Evolutionary conservation across 2,329 filamentous ascomycete species (phyloP).

Genomic region (Ophiostoma quercus): DNA sequence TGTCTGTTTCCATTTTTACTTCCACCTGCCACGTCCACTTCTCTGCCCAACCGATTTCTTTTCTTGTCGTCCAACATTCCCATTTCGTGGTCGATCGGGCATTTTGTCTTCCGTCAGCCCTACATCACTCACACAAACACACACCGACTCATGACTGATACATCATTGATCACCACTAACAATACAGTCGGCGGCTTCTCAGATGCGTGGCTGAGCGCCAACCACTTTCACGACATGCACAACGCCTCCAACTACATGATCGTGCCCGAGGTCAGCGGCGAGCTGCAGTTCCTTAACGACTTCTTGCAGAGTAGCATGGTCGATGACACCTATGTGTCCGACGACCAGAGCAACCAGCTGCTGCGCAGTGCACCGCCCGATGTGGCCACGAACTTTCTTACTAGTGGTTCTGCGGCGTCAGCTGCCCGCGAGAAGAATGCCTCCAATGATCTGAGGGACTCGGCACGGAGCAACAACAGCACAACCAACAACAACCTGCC

Average conservation of each 20-base stretch:
- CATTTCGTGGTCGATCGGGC: background rate
- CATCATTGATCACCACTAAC: constrained; percentile 45
- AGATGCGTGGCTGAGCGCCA: constrained; percentile 74
- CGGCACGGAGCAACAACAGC: constrained; percentile 2
- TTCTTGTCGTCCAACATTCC: background rate
- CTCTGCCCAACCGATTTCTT: too few relatives aligned
- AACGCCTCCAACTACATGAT: constrained; percentile 94
- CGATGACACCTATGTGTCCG: constrained; percentile 70
- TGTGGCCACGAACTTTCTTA: constrained; percentile 47
- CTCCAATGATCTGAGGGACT: background rate
- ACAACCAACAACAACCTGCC: constrained; percentile 34
- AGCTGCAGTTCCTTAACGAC: constrained; percentile 95
- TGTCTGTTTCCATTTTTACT: background rate
- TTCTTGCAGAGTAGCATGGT: constrained; percentile 89
- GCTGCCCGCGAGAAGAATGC: constrained; percentile 32
- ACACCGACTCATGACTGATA: constrained; percentile 54
- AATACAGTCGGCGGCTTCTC: constrained; percentile 66
- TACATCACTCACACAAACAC: background rate
- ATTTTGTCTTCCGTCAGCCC: background rate
- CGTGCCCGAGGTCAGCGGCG: constrained; percentile 83
- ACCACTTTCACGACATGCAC: constrained; percentile 89
- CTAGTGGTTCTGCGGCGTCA: constrained; percentile 40
- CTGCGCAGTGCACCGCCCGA: constrained; percentile 42
- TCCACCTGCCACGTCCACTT: constrained; percentile 4
- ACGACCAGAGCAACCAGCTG: constrained; percentile 52